phyloP scores from a whole-genome alignment of 1,284 basidiomycete species.

The Cutaneotrichosporon sp. region DNA sequence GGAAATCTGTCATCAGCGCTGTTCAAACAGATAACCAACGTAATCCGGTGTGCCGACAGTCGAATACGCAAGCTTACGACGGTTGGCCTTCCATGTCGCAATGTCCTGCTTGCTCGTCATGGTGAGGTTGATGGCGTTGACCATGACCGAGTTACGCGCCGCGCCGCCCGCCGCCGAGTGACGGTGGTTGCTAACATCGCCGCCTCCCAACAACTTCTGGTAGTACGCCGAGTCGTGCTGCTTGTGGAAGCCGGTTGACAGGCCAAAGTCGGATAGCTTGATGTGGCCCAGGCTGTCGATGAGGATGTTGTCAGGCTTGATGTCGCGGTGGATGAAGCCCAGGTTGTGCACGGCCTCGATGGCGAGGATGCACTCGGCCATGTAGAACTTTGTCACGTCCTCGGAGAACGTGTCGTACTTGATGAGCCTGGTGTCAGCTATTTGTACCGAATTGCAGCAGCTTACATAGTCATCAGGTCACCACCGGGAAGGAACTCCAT shows the following conservation, averaged over 20 bases:
- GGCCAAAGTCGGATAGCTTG: conserved; percentile 93
- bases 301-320: conserved; percentile 96
- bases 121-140: conserved; percentile 91
- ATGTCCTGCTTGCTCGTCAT: conserved; percentile 92
- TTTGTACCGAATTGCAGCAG: background rate
- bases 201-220: conserved; percentile 78
- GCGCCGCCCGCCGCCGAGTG: conserved; percentile 29
- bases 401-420: conserved; percentile 99
- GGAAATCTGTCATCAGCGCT: conserved; percentile 62
- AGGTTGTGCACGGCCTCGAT: conserved; percentile 98
- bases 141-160: conserved; percentile 86
- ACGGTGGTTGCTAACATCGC: conserved; percentile 39
- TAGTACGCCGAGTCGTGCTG: conserved; percentile 94
- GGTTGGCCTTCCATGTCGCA: conserved; percentile 98
- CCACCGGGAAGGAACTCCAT: conserved; percentile 99
- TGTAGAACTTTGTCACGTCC: conserved; percentile 98
- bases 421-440: conserved; percentile 75
- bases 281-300: conserved; percentile 91
- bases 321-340: conserved; percentile 98
- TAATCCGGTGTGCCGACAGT: conserved; percentile 99
- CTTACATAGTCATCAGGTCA: conserved; percentile 76
- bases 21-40: conserved; percentile 38
- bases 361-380: conserved; percentile 96
- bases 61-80: conserved; percentile 93
- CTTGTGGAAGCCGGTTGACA: conserved; percentile 93